phyloP scores from a whole-genome alignment of 1,284 basidiomycete species.

The Meripilus lineatus region DNA sequence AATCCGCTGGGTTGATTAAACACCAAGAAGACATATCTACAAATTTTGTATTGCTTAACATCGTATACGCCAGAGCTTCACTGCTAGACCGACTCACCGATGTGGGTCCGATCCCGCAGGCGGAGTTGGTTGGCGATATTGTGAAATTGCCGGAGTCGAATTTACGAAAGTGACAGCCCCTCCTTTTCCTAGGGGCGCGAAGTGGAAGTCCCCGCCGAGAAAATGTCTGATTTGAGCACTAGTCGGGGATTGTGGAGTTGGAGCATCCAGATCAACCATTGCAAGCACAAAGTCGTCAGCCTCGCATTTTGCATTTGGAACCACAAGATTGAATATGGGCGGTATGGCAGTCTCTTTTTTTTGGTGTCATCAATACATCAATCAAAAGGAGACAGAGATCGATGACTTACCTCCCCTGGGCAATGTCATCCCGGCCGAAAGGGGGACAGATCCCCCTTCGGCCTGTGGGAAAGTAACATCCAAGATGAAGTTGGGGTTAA shows the following conservation, averaged over 20 bases:
- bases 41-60: neutral
- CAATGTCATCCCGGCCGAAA: slow-evolving; percentile 35
- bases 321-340: slow-evolving; percentile 31
- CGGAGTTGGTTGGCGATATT: slow-evolving; percentile 44
- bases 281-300: too few relatives aligned
- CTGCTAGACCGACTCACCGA: slow-evolving; percentile 29
- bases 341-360: slow-evolving; percentile 38
- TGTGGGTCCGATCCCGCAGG: slow-evolving; percentile 50
- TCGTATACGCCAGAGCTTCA: slow-evolving; percentile 13
- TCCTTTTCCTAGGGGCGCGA: slow-evolving; percentile 2
- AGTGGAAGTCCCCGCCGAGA: slow-evolving; percentile 41
- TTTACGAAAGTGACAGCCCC: slow-evolving; percentile 29
- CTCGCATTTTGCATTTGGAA: slow-evolving; percentile 22
- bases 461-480: slow-evolving; percentile 20
- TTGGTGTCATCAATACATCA: too few relatives aligned
- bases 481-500: slow-evolving; percentile 15
- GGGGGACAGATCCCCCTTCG: slow-evolving; percentile 21
- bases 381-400: too few relatives aligned
- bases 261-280: slow-evolving; percentile 46
- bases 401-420: slow-evolving; percentile 31
- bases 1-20: slow-evolving; percentile 43
- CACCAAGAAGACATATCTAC: slow-evolving; percentile 41
- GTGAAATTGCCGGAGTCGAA: slow-evolving; percentile 38
- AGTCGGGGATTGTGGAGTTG: slow-evolving; percentile 42
- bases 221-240: slow-evolving; percentile 47